Percentiles rank a stretch among this genome's conserved stretches.
phyloP scores from a whole-genome alignment of 345 rosid species.

The Populus alba region DNA sequence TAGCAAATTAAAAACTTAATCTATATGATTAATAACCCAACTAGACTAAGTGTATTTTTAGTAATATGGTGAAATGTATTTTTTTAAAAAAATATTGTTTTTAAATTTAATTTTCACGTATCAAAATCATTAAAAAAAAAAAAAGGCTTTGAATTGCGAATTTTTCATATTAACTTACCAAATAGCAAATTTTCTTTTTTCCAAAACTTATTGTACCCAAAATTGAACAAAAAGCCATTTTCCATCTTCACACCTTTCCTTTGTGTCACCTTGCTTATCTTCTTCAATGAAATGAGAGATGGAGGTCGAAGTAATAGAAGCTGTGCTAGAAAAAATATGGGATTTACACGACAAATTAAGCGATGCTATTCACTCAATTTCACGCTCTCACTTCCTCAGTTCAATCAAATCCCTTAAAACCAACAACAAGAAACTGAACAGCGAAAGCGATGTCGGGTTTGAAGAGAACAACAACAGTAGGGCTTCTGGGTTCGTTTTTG shows the following conservation, averaged over 20 bases:
- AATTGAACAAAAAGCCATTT: not conserved
- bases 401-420: slow-evolving; percentile 46
- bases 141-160: no score
- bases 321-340: slow-evolving; percentile 86
- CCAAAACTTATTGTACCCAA: not conserved
- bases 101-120: no score
- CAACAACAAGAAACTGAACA: slow-evolving; percentile 37
- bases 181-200: no score
- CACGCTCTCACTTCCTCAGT: slow-evolving; percentile 72
- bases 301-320: slow-evolving; percentile 90
- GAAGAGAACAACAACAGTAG: not conserved
- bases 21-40: no score
- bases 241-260: slow-evolving; percentile 5
- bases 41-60: no score
- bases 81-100: no score
- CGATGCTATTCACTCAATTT: slow-evolving; percentile 87
- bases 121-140: no score
- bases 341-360: slow-evolving; percentile 95
- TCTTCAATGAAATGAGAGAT: slow-evolving; percentile 48
- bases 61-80: no score
- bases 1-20: no score
- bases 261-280: not conserved
- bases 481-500: slow-evolving; percentile 62
- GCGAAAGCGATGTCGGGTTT: slow-evolving; percentile 30
- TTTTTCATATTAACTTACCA: no score